Evolutionary conservation across 139 green algal genomes (phyloP).

Genomic region (Tetraselmis striata): DNA sequence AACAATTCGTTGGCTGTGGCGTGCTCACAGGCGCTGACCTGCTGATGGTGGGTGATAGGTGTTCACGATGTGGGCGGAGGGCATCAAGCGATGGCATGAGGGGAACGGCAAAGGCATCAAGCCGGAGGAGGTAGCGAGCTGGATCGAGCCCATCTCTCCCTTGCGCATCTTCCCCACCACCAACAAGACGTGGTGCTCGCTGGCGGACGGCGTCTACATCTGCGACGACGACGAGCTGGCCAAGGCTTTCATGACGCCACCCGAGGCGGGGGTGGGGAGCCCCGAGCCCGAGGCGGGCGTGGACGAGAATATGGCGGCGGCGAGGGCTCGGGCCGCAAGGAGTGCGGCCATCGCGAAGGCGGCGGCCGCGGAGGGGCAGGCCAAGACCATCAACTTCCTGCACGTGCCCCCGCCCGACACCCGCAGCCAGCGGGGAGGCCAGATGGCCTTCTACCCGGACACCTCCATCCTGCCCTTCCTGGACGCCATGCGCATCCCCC

Average conservation of each 20-base stretch:
- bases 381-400: background rate
- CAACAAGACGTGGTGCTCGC: background rate
- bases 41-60: background rate
- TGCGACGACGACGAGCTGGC: background rate
- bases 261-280: background rate
- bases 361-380: too few relatives aligned
- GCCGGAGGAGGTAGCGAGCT: background rate
- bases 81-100: background rate
- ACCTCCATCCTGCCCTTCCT: background rate
- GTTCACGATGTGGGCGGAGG: background rate
- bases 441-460: background rate
- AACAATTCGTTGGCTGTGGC: too few relatives aligned
- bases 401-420: background rate
- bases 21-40: too few relatives aligned
- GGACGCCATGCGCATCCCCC: background rate
- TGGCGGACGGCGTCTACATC: background rate
- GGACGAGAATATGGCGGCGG: too few relatives aligned
- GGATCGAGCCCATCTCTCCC: background rate
- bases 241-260: background rate
- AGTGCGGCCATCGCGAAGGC: too few relatives aligned
- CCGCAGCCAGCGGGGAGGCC: background rate
- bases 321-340: too few relatives aligned
- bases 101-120: background rate
- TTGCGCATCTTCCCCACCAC: background rate
- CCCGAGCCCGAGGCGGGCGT: too few relatives aligned